Evolutionary conservation across 306 rosid genomes (phyloP), one percentile per base, ranked within the genome.

Genomic region (Prunus salicina): DNA sequence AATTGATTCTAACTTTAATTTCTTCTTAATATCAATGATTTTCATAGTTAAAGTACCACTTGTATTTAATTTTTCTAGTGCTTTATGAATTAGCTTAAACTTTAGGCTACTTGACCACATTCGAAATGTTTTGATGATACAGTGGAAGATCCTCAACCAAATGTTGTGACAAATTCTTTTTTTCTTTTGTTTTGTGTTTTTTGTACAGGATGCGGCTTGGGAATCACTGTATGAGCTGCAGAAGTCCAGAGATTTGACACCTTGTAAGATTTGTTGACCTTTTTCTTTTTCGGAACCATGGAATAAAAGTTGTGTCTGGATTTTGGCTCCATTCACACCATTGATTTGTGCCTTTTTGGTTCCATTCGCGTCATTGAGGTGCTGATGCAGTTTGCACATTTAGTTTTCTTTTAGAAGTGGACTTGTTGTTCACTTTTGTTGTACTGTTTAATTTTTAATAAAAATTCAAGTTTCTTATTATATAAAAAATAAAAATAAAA

Each of bases 161-260:
- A 60, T 60, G 38, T 24, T 56, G 5, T 56, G 27, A 58, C 30
- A 58, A 24, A 15, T 25, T 38, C 43, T 38, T 16, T 15, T 16
- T 15, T 65, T 51, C 12, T 80, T 78, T 47, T 13, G 3, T 47
- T 47, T 38, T 38, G 43, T 38, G 43, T 7, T 64, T 55, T 43
- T 75, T 79, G 55, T 71, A 46, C 87, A 86, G 89, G 89, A 83
- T 56, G 71, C 60, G 4, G 76, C 77, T 49, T 81, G 85, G 87
- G 80, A 83, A 81, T 83, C 87, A 41, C 57, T 86, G 49, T 76
- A 78, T 52, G 82, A 83, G 69, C 27, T 34, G 77, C 85, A 80
- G 71, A 80, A 57, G 47, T 50, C 72, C 49, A 64, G 67, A 76
- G 80, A 68, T 27, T 55, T 82, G 75, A 73, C 64, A 67, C 76